Percentiles rank a stretch among this genome's conserved stretches.
Conservation (phyloP, 164 flowering plant genomes). For the Umbellularia californica region DNA sequence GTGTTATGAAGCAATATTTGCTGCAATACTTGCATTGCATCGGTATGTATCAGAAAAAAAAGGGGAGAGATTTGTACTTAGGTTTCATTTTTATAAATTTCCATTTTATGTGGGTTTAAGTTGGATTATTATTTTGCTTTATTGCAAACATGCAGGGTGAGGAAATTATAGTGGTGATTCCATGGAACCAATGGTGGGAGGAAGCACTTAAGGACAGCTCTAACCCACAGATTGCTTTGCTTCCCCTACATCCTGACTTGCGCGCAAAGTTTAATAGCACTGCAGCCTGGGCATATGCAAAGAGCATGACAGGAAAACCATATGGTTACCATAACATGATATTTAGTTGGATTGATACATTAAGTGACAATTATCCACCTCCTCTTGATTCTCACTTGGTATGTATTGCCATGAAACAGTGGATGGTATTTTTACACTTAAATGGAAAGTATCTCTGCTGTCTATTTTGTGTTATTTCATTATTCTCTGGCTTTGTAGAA, state of each 20-base stretch:
- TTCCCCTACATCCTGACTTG: constrained; percentile 87
- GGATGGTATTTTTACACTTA: not conserved
- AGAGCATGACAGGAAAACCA: constrained; percentile 93
- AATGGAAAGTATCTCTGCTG: not conserved
- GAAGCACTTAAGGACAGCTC: constrained; percentile 71
- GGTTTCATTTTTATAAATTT: not conserved
- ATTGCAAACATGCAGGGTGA: constrained; percentile 62
- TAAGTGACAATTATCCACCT: constrained; percentile 91
- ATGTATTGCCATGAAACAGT: constrained; percentile 13
- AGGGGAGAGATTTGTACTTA: not conserved
- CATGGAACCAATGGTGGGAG: constrained; percentile 99
- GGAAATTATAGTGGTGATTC: constrained; percentile 84
- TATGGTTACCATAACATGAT: constrained; percentile 99
- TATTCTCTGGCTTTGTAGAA: not conserved
- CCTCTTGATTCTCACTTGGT: constrained; percentile 99
- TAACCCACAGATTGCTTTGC: constrained; percentile 92
- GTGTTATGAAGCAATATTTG: too few species aligned
- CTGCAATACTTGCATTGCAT: not conserved
- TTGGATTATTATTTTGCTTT: not conserved
- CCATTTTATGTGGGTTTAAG: not conserved
- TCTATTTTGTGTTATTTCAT: not conserved
- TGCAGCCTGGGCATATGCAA: constrained; percentile 97
- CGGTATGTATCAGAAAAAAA: not conserved
- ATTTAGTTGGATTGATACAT: constrained; percentile 97
- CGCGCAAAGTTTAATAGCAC: constrained; percentile 74